Evolutionary conservation across 306 rosid genomes (phyloP).

Genomic region (Hippophae rhamnoides): DNA sequence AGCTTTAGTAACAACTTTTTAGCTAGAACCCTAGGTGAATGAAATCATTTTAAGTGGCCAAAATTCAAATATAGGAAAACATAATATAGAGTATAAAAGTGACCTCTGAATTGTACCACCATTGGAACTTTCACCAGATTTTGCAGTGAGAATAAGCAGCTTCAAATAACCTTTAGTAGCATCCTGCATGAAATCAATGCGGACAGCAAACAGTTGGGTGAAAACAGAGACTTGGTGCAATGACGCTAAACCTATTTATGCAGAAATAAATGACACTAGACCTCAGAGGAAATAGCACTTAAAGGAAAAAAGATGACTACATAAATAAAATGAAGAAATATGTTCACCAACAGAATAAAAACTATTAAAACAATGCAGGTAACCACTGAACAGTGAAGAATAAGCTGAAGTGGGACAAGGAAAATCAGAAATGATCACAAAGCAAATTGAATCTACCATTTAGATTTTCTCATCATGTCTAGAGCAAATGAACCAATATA

Average conservation of each 20-base stretch:
- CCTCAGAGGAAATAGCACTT: slow-evolving; percentile 1
- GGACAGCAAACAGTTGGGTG: no score
- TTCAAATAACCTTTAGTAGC: slow-evolving; percentile 90
- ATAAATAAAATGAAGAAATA: neutral
- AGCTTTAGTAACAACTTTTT: neutral
- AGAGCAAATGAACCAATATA: slow-evolving; percentile 3
- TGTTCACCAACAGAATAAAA: neutral
- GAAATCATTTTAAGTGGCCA: slow-evolving; percentile 12
- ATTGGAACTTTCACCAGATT: slow-evolving; percentile 71
- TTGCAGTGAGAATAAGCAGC: slow-evolving; percentile 87
- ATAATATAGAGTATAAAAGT: slow-evolving; percentile 6
- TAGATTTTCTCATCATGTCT: neutral
- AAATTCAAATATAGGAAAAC: slow-evolving; percentile 6
- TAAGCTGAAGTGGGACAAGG: neutral
- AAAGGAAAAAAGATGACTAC: neutral
- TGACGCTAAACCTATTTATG: no score
- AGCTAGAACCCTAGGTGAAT: slow-evolving; percentile 9
- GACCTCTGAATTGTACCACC: slow-evolving; percentile 97
- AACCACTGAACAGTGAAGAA: neutral
- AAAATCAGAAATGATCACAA: neutral
- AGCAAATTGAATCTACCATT: neutral
- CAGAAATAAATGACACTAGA: neutral
- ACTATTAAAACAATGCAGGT: neutral
- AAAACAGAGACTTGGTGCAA: no score
- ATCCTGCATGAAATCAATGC: slow-evolving; percentile 48